phyloP scores from a whole-genome alignment of 768 basidiomycete genomes.

The Russula sp. region DNA sequence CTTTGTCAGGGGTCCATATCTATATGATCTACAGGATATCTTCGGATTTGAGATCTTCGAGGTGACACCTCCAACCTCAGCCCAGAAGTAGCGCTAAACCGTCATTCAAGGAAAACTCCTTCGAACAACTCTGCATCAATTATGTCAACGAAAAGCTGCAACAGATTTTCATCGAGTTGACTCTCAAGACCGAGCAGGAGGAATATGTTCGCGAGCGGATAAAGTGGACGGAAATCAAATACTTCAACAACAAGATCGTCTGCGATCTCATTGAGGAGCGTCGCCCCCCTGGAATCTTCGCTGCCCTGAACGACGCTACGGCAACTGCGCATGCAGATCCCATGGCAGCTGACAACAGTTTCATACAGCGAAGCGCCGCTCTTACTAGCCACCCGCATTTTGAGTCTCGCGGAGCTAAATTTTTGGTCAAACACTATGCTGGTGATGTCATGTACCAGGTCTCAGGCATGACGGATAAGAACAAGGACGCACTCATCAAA shows the following conservation, averaged over 20 bases:
- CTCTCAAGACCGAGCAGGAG: slow-evolving; percentile 98
- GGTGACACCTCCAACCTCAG: slow-evolving; percentile 40
- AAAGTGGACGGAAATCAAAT: slow-evolving; percentile 99
- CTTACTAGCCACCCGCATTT: slow-evolving; percentile 89
- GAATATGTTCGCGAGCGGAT: slow-evolving; percentile 98
- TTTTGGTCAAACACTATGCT: slow-evolving; percentile 94
- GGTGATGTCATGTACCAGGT: slow-evolving; percentile 99
- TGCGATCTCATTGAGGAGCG: slow-evolving; percentile 98
- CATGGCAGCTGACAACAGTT: slow-evolving; percentile 92
- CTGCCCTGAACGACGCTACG: slow-evolving; percentile 97
- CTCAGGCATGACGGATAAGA: slow-evolving; percentile 98
- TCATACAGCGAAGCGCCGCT: slow-evolving; percentile 83
- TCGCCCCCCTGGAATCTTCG: slow-evolving; percentile 95
- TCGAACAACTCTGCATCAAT: slow-evolving; percentile 99
- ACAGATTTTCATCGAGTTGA: slow-evolving; percentile 98
- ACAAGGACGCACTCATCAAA: slow-evolving; percentile 95
- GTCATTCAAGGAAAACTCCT: slow-evolving; percentile 75
- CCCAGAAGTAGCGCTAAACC: slow-evolving; percentile 9
- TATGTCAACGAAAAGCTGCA: slow-evolving; percentile 99
- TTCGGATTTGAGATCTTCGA: slow-evolving; percentile 99
- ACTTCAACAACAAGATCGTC: slow-evolving; percentile 97
- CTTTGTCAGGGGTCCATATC: slow-evolving; percentile 12
- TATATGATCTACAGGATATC: slow-evolving; percentile 63
- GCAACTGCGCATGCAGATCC: slow-evolving; percentile 99
- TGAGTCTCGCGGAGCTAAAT: slow-evolving; percentile 90